phyloP scores from a whole-genome alignment of 257 asterid species.

The Nicotiana knightiana region DNA sequence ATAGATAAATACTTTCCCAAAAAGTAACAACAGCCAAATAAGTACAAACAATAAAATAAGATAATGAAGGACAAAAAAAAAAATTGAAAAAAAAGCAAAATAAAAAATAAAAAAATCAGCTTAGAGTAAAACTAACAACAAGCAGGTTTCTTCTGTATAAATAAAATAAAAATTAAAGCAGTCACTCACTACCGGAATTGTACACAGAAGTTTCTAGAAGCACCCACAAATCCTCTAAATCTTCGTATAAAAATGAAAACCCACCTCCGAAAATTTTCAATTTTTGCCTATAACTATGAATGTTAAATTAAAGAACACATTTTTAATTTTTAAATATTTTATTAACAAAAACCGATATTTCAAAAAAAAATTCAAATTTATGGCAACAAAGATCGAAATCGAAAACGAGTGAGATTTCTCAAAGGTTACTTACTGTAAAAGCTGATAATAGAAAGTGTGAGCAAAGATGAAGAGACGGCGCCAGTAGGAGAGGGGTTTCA shows the following conservation, averaged over 20 bases:
- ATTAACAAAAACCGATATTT: not conserved
- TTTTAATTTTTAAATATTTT: not conserved
- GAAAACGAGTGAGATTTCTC: not conserved
- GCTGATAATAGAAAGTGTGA: constrained; percentile 8
- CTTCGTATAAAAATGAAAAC: not conserved
- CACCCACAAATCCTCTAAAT: not conserved
- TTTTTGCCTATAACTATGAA: not conserved
- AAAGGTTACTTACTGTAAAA: constrained; percentile 3
- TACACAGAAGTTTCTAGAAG: not conserved
- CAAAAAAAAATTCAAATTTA: not conserved
- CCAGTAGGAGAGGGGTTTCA: constrained; percentile 29
- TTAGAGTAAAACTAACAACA: not conserved
- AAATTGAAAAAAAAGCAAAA: not conserved
- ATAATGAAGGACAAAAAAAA: not conserved
- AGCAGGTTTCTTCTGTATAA: not conserved
- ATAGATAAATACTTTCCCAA: not conserved
- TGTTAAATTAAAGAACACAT: not conserved
- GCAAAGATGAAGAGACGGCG: constrained; percentile 32
- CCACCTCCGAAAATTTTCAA: not conserved
- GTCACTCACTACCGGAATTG: not conserved
- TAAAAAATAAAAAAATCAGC: not conserved
- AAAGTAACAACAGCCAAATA: not conserved
- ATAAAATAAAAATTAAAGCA: not conserved
- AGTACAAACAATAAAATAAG: not conserved
- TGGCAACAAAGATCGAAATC: not conserved